Conservation (phyloP, 192 early-diverging fungal genomes). For the Allomyces macrogynus region DNA sequence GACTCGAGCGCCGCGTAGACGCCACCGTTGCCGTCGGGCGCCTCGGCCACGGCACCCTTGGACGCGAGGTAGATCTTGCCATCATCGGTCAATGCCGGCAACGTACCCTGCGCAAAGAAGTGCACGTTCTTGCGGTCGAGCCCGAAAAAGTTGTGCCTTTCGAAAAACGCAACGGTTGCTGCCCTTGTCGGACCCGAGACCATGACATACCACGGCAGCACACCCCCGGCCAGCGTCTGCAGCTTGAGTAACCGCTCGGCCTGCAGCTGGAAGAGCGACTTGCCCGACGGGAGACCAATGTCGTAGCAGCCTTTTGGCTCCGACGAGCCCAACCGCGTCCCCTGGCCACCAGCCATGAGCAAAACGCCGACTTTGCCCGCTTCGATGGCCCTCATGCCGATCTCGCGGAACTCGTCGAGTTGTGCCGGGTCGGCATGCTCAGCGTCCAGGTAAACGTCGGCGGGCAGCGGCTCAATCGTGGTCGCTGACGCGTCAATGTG, state of each 20-base stretch:
- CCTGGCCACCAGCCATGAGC: constrained; percentile 79
- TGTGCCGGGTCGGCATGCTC: constrained; percentile 20
- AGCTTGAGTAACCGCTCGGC: constrained; percentile 76
- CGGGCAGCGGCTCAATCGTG: constrained; percentile 55
- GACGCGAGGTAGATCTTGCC: constrained; percentile 84
- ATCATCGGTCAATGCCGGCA: constrained; percentile 80
- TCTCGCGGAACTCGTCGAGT: constrained; percentile 40
- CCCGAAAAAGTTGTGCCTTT: constrained; percentile 70
- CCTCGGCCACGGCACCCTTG: constrained; percentile 50
- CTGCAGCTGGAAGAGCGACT: constrained; percentile 82
- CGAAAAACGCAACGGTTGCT: constrained; percentile 62
- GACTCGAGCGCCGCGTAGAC: constrained; percentile 81
- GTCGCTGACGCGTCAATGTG: constrained; percentile 15
- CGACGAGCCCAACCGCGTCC: constrained; percentile 58
- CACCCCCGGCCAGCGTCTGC: constrained; percentile 41
- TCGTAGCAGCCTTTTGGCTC: constrained; percentile 90
- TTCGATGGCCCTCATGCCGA: constrained; percentile 60
- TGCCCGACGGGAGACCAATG: constrained; percentile 69
- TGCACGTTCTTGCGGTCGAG: constrained; percentile 61
- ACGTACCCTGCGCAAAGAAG: constrained; percentile 90
- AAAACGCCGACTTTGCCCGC: constrained; percentile 83
- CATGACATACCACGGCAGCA: constrained; percentile 97
- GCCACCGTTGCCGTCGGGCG: constrained; percentile 80
- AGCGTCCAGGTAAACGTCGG: constrained; percentile 41
- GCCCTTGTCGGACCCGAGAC: constrained; percentile 78